A percentile compares a stretch with the other conserved stretches of the same genome.
Evolutionary conservation across 73 alveolate genomes (phyloP).

Genomic region (Paramecium sonneborni): DNA sequence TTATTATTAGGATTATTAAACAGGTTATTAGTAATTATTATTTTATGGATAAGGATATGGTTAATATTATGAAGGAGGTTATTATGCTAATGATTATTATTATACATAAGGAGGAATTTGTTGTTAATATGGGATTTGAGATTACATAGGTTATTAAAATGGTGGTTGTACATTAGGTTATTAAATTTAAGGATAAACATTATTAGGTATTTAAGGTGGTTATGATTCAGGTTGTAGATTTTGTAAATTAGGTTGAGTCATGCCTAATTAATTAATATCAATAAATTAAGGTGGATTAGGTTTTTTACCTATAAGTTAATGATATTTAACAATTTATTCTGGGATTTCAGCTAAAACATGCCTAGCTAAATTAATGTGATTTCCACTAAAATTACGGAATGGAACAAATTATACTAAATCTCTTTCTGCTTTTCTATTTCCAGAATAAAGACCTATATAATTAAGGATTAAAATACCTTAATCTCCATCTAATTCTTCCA

Average conservation of each 20-base stretch:
- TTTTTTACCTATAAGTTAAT: constrained; percentile 18
- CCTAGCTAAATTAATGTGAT: constrained; percentile 80
- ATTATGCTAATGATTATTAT: not conserved
- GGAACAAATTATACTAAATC: constrained; percentile 91
- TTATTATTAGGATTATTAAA: not conserved
- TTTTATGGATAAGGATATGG: not conserved
- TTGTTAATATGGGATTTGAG: not conserved
- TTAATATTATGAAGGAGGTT: not conserved
- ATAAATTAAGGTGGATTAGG: not conserved
- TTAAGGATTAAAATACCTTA: constrained; percentile 63
- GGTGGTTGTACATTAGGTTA: not conserved
- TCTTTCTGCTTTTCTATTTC: constrained; percentile 75
- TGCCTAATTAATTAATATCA: constrained; percentile 12
- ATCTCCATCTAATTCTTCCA: constrained; percentile 87
- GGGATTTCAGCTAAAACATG: constrained; percentile 97
- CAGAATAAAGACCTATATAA: constrained; percentile 30
- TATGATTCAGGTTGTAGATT: not conserved
- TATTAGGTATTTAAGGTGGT: not conserved
- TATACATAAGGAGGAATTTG: not conserved
- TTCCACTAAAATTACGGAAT: constrained; percentile 74
- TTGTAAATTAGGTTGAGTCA: not conserved
- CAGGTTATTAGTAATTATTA: not conserved
- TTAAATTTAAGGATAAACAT: not conserved
- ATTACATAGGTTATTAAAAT: not conserved
- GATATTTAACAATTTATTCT: constrained; percentile 81